phyloP scores from a whole-genome alignment of 2,329 filamentous ascomycete genomes.

The Venturia carpophila region DNA sequence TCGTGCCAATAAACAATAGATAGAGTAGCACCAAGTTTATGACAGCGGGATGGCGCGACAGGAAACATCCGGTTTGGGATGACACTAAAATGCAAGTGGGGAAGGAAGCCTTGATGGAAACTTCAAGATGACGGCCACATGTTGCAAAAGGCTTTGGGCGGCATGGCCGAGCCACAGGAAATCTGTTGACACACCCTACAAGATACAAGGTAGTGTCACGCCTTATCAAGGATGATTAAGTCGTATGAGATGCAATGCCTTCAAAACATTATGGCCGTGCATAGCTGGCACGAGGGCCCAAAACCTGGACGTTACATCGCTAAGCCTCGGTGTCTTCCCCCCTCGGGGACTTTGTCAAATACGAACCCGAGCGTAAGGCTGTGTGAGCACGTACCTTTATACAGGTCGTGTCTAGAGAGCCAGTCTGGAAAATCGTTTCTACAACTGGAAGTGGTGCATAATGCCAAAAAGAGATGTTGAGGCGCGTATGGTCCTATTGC shows the following conservation, averaged over 20 bases:
- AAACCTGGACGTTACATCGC: neutral
- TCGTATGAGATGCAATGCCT: neutral
- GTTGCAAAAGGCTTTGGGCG: neutral
- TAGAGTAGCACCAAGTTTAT: neutral
- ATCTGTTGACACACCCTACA: neutral
- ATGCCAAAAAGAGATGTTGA: neutral
- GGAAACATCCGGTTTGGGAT: neutral
- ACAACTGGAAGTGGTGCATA: neutral
- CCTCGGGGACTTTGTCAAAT: neutral
- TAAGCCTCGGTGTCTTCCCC: neutral
- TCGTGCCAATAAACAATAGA: neutral
- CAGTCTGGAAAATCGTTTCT: too few relatives aligned
- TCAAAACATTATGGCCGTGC: neutral
- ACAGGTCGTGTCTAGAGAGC: neutral
- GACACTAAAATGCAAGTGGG: neutral
- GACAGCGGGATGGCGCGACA: constrained; percentile 4
- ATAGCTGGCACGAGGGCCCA: neutral
- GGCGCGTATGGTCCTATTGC: neutral
- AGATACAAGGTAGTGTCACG: neutral
- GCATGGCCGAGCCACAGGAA: neutral
- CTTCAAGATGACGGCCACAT: neutral
- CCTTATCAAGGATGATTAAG: neutral
- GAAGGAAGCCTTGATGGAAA: neutral
- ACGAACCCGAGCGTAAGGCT: neutral
- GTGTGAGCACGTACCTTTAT: neutral